These are phyloP conservation scores for Lentinus tigrinus DNA, from an alignment of 768 basidiomycete genomes.

Conservation along the genomic window DNA sequence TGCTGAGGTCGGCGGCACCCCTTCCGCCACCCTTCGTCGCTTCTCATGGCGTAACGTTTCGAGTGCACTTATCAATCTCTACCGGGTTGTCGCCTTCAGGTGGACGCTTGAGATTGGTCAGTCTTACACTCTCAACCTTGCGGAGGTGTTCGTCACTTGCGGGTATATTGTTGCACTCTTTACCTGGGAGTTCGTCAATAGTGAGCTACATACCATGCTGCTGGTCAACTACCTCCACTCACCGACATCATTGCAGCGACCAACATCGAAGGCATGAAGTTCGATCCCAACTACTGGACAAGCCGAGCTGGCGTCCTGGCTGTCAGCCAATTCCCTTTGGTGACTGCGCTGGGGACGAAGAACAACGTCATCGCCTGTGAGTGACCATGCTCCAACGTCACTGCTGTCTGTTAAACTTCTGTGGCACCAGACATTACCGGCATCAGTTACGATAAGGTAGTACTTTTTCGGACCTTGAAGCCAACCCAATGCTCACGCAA, in stretches of 20 bases:
- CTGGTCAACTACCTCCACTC: neutral
- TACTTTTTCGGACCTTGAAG: conserved; percentile 9
- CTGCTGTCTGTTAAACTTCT: neutral
- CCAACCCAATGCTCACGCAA: neutral
- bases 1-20: conserved; percentile 7
- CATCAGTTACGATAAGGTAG: conserved; percentile 46
- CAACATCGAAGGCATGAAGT: conserved; percentile 19
- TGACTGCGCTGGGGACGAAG: conserved; percentile 58
- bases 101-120: conserved; percentile 30
- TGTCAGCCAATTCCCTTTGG: conserved; percentile 49
- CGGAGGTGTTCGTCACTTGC: conserved; percentile 36
- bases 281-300: conserved; percentile 24
- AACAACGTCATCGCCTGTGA: conserved; percentile 52
- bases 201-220: conserved; percentile 15
- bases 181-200: conserved; percentile 28
- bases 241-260: conserved; percentile 19
- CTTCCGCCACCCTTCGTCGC: neutral
- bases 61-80: conserved; percentile 26
- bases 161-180: conserved; percentile 34
- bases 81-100: conserved; percentile 33
- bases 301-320: conserved; percentile 45
- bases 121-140: conserved; percentile 34
- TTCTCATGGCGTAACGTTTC: conserved; percentile 24
- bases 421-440: conserved; percentile 46
- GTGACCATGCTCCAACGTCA: conserved; percentile 7